phyloP scores from a whole-genome alignment of 1,284 basidiomycete genomes.

The Pseudozyma pruni region DNA sequence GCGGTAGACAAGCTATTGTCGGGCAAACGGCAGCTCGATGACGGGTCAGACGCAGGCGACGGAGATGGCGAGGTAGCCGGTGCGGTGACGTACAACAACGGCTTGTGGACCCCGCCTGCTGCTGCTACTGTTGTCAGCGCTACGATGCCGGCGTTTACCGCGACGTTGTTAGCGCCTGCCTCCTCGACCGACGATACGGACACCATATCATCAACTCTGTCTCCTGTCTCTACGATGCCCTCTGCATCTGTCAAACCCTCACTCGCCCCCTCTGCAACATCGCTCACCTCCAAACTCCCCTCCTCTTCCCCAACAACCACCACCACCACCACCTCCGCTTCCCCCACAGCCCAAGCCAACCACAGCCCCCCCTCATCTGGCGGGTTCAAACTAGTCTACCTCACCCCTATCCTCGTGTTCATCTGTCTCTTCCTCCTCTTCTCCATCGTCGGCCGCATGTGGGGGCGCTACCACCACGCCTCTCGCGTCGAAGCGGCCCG shows the following conservation, averaged over 20 bases:
- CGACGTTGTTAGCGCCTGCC: background rate
- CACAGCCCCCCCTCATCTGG: background rate
- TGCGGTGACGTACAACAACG: constrained; percentile 26
- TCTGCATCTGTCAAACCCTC: constrained; percentile 1
- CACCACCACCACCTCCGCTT: background rate
- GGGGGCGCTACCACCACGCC: constrained; percentile 50
- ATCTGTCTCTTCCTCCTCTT: constrained; percentile 50
- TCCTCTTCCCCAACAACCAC: constrained; percentile 8
- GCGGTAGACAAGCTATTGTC: constrained; percentile 2
- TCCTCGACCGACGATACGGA: background rate
- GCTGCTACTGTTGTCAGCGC: background rate
- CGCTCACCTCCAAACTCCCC: background rate
- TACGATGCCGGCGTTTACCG: constrained; percentile 8
- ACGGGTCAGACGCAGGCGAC: background rate
- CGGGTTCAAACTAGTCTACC: constrained; percentile 51
- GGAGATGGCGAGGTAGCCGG: background rate
- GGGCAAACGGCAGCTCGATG: constrained; percentile 11
- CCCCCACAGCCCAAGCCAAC: background rate
- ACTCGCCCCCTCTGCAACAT: constrained; percentile 1
- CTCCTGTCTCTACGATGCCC: too few relatives aligned
- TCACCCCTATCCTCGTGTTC: constrained; percentile 54
- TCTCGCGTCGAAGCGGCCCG: constrained; percentile 31
- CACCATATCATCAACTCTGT: too few relatives aligned
- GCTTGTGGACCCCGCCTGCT: constrained; percentile 39
- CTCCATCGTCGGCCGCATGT: constrained; percentile 52